Base-by-base conservation (phyloP, 2,329 filamentous ascomycete genomes). In the Fusarium sp. region DNA sequence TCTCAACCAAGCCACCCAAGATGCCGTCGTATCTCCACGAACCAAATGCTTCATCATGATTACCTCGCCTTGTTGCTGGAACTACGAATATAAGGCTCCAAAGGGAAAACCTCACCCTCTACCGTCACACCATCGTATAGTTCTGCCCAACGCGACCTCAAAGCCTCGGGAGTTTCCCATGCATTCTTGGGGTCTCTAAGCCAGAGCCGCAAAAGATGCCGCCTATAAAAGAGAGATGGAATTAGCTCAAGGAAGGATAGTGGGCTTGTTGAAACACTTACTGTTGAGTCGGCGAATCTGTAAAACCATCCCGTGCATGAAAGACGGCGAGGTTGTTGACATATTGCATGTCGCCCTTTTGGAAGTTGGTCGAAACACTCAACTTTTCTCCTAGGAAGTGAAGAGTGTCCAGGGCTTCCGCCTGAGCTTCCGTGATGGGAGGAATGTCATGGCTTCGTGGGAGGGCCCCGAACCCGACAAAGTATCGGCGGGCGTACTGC, bases 391-490 rank as follows among this genome's bases (percentile, higher is more conserved):
- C 86, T 0, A 84, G 79, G 62, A 84, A 86, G 68, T 88, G 85
- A 35, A 89, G 73, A 0, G 85, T 83, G 64, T 88, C 86, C 0
- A 88, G 81, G 0, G 87, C 87, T 70, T 88, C 87, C 8, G 85
- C 84, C 62, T 88, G 87, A 1, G 84, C 84, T 67, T 87, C 85
- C 0, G 84, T 85, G 57, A 88, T 86, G 4, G 89, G 85, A 10
- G 90, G 89, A 38, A 92, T 88, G 12, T 84, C 76, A 0, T 83
- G 67, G 10, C 83, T 86, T n/a, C 90, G 83, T 2, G 89, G 88
- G 0, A 74, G 71, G 1, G 68, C 71, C 3, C 71, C 71, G 6
- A 74, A 74, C 6, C 71, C 71, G 1, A 74, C 71, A 20, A 74
- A 74, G n/a, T 74, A 74, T 11, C 71, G 64, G 0, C 71, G 71